Percentiles rank a stretch among this genome's conserved stretches.
phyloP scores from a whole-genome alignment of 2,329 filamentous ascomycete genomes.

The Colletotrichum simmondsii region DNA sequence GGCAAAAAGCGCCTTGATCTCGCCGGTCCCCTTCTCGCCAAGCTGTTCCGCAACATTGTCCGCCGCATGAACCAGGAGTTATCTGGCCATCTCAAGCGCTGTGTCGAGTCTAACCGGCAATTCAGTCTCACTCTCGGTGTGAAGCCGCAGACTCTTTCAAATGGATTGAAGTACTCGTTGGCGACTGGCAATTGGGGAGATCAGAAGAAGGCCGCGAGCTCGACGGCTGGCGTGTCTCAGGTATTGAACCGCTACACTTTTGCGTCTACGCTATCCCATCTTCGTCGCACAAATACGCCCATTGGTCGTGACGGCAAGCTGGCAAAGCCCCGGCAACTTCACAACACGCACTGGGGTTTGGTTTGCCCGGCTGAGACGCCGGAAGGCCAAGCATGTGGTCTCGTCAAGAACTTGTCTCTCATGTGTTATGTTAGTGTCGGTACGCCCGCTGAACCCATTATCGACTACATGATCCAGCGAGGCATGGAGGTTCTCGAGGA shows the following conservation, averaged over 20 bases:
- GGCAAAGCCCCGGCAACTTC: conserved; percentile 95
- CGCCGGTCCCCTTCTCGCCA: conserved; percentile 93
- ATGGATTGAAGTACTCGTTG: conserved; percentile 94
- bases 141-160: conserved; percentile 90
- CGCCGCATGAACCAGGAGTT: conserved; percentile 92
- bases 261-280: conserved; percentile 93
- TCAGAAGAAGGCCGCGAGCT: conserved; percentile 96
- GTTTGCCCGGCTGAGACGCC: conserved; percentile 98
- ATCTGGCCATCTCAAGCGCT: conserved; percentile 89
- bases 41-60: conserved; percentile 93
- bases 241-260: conserved; percentile 98
- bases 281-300: conserved; percentile 96
- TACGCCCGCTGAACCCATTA: conserved; percentile 88
- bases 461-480: conserved; percentile 94
- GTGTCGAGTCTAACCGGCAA: conserved; percentile 87
- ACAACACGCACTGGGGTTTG: conserved; percentile 98
- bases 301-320: conserved; percentile 98
- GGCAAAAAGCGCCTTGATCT: conserved; percentile 98
- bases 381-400: conserved; percentile 96
- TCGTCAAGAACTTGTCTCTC: conserved; percentile 96
- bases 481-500: conserved; percentile 98
- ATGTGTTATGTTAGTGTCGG: conserved; percentile 99
- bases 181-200: conserved; percentile 99
- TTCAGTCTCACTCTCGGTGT: conserved; percentile 93
- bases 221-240: conserved; percentile 97